Evolutionary conservation across 257 asterid species (phyloP).

Genomic region (Solanum ossicruentum): DNA sequence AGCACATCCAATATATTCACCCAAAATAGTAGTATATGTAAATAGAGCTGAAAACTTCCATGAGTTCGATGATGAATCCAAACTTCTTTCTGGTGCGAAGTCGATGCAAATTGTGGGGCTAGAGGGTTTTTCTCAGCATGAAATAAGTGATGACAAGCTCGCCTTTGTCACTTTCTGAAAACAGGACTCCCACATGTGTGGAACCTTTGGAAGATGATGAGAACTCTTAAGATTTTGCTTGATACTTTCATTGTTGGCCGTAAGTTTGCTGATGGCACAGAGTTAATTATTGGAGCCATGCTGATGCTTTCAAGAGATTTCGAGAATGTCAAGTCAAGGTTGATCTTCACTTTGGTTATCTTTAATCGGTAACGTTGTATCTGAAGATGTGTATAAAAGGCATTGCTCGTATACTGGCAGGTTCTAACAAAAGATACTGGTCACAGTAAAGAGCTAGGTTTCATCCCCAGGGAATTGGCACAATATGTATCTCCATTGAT

Average conservation of each 20-base stretch:
- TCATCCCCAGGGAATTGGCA: slow-evolving; percentile 75
- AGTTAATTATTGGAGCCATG: slow-evolving; percentile 34
- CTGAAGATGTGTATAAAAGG: background rate
- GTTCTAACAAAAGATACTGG: slow-evolving; percentile 50
- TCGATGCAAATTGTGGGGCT: background rate
- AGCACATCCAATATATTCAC: background rate
- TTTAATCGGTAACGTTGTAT: background rate
- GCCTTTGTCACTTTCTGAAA: slow-evolving; percentile 10
- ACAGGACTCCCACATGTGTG: slow-evolving; percentile 15
- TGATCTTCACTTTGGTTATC: slow-evolving; percentile 2
- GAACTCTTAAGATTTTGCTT: slow-evolving; percentile 25
- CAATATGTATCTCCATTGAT: slow-evolving; percentile 65
- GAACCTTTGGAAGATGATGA: slow-evolving; percentile 21
- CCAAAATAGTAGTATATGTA: background rate
- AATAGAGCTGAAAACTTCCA: slow-evolving; percentile 6
- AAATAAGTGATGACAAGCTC: slow-evolving; percentile 10
- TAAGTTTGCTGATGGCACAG: slow-evolving; percentile 40
- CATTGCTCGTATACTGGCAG: slow-evolving; percentile 25
- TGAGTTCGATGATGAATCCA: slow-evolving; percentile 3
- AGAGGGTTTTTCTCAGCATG: slow-evolving; percentile 11
- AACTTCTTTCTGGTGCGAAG: background rate
- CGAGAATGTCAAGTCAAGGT: slow-evolving; percentile 72
- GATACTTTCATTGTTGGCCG: slow-evolving; percentile 81
- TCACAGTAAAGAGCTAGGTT: slow-evolving; percentile 48
- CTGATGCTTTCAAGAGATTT: slow-evolving; percentile 66